Evolutionary conservation across 441 rosid species (phyloP).

Genomic region (Croton laevigatus): DNA sequence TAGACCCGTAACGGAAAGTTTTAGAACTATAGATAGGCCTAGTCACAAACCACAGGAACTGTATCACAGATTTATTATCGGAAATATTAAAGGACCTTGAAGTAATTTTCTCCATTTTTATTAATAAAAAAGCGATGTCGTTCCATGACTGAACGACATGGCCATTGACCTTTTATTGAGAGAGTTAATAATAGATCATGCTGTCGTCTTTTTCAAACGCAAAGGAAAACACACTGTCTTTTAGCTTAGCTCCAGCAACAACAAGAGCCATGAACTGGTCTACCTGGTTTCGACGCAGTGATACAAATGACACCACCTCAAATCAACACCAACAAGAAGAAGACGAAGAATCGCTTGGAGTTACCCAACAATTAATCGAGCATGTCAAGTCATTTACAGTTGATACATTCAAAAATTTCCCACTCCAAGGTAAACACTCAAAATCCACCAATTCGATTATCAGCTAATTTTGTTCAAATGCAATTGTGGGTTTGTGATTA

Average conservation of each 20-base stretch:
- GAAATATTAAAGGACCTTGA: too few relatives aligned
- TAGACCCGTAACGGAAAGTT: too few relatives aligned
- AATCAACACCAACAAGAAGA: conserved; percentile 16
- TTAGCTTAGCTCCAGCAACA: background rate
- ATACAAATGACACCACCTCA: conserved; percentile 16
- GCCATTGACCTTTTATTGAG: too few relatives aligned
- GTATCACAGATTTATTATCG: too few relatives aligned
- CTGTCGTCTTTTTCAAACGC: too few relatives aligned
- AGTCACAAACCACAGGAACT: too few relatives aligned
- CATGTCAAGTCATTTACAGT: conserved; percentile 58
- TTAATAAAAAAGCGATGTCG: too few relatives aligned
- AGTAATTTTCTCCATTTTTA: too few relatives aligned
- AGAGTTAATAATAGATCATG: too few relatives aligned
- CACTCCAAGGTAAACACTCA: conserved; percentile 43
- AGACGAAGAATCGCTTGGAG: conserved; percentile 48
- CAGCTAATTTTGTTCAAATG: background rate
- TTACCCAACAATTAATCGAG: conserved; percentile 60
- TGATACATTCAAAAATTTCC: conserved; percentile 73
- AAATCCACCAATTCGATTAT: background rate
- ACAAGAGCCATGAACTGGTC: conserved; percentile 44
- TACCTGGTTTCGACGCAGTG: conserved; percentile 60
- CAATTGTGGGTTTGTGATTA: background rate
- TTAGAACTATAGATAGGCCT: too few relatives aligned
- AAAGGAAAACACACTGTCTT: background rate
- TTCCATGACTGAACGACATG: too few relatives aligned